A percentile compares a stretch with the other conserved stretches of the same genome.
Evolutionary conservation across 768 basidiomycete species (phyloP).

Genomic region (Lactarius hatsudake): DNA sequence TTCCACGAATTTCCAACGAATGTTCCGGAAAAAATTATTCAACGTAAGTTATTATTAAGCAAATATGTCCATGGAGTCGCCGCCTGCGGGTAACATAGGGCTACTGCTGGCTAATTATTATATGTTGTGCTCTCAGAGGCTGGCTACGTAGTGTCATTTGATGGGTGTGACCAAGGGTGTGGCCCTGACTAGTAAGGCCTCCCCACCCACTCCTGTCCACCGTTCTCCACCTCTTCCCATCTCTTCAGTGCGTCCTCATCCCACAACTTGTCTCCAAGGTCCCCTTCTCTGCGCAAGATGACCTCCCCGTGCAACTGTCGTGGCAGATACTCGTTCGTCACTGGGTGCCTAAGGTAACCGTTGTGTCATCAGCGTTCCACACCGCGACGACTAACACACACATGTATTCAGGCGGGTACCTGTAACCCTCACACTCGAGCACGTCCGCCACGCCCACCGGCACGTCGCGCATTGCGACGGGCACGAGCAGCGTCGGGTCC

Average conservation of each 20-base stretch:
- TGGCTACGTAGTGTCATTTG: background rate
- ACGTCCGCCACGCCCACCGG: slow-evolving; percentile 60
- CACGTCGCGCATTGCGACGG: slow-evolving; percentile 72
- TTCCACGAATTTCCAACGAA: background rate
- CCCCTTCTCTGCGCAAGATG: slow-evolving; percentile 41
- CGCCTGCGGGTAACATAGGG: too few species aligned
- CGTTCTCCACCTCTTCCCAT: slow-evolving; percentile 48
- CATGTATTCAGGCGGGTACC: slow-evolving; percentile 48
- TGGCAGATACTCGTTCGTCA: slow-evolving; percentile 52
- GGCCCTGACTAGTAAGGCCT: too few species aligned
- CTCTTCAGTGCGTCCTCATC: slow-evolving; percentile 45
- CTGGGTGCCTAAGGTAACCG: slow-evolving; percentile 42
- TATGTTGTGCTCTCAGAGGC: too few species aligned
- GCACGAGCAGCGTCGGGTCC: slow-evolving; percentile 57
- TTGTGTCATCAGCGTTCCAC: background rate
- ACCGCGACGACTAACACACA: slow-evolving; percentile 27
- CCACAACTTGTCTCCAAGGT: slow-evolving; percentile 43
- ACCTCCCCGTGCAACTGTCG: slow-evolving; percentile 38
- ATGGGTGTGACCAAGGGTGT: too few species aligned
- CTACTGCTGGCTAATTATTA: too few species aligned
- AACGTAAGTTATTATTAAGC: background rate
- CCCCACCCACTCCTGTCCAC: slow-evolving; percentile 39
- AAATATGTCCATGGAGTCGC: too few species aligned
- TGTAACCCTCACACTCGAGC: slow-evolving; percentile 50
- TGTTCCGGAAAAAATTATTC: background rate